Evolutionary conservation across 306 rosid genomes (phyloP).

Genomic region (Arachis stenosperma): DNA sequence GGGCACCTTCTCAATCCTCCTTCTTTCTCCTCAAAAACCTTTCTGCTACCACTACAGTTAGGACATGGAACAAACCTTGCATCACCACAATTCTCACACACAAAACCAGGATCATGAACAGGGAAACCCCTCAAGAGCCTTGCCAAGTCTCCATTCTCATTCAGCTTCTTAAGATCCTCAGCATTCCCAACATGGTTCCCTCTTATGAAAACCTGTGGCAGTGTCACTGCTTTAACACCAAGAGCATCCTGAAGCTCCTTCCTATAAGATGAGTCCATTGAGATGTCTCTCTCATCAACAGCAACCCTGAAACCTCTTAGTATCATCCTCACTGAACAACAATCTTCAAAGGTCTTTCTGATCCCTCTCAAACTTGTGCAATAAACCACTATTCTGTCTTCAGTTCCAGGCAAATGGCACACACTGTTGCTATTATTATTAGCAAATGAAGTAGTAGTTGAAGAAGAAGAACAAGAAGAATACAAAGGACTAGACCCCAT

Average conservation of each 20-base stretch:
- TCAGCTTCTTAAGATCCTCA: constrained; percentile 63
- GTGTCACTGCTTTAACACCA: constrained; percentile 47
- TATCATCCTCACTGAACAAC: constrained; percentile 67
- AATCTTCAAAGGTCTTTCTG: constrained; percentile 75
- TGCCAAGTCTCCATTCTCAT: constrained; percentile 70
- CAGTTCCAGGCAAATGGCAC: constrained; percentile 47
- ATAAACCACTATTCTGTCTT: constrained; percentile 68
- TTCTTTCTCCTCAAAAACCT: constrained; percentile 62
- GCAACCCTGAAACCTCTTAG: constrained; percentile 64
- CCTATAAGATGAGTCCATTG: constrained; percentile 77
- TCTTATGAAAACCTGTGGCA: constrained; percentile 76
- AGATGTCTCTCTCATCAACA: constrained; percentile 77
- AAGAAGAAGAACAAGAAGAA: constrained; percentile 23
- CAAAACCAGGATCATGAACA: constrained; percentile 51
- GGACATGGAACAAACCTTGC: constrained; percentile 77
- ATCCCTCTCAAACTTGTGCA: constrained; percentile 83
- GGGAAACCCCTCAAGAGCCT: constrained; percentile 63
- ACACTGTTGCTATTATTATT: neutral
- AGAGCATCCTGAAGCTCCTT: constrained; percentile 60
- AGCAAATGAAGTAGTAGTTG: constrained; percentile 14
- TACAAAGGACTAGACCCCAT: constrained; percentile 60
- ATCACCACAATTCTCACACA: constrained; percentile 70
- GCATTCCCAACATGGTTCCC: constrained; percentile 73
- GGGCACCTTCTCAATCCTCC: constrained; percentile 66
- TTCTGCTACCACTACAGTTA: constrained; percentile 72